Evolutionary conservation across 225 moss, liverwort and hornwort genomes (phyloP).

Genomic region (Polytrichum formosum): DNA sequence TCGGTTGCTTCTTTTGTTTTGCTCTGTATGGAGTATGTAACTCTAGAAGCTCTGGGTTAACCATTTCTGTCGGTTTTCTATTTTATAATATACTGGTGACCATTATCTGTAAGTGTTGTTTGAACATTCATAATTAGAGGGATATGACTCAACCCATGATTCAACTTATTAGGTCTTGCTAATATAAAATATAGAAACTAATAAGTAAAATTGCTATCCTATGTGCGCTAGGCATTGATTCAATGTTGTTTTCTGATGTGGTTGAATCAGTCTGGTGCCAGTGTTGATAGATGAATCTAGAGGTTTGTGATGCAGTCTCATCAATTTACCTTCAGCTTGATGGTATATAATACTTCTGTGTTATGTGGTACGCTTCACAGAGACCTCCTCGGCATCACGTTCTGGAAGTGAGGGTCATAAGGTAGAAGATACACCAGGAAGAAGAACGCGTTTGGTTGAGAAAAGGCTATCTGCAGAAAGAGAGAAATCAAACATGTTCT

Average conservation of each 20-base stretch:
- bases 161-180: background rate
- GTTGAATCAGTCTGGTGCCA: background rate
- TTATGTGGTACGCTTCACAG: conserved; percentile 15
- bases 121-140: background rate
- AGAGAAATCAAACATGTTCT: conserved; percentile 35
- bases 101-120: background rate
- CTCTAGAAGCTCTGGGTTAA: no score
- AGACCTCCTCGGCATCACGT: conserved; percentile 19
- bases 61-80: no score
- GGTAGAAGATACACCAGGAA: conserved; percentile 8
- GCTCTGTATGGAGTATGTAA: no score
- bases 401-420: conserved; percentile 13
- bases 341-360: background rate
- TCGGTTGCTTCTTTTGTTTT: no score
- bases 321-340: background rate
- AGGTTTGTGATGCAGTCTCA: background rate
- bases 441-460: conserved; percentile 11
- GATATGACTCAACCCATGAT: background rate
- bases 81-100: no score
- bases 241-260: background rate
- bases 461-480: conserved; percentile 5
- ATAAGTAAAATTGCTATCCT: background rate
- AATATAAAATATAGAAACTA: background rate
- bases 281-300: background rate
- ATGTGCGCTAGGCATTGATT: no score